Evolutionary conservation across 192 early-diverging fungal species (phyloP).

Genomic region (Rhizoclosmatium sp.): DNA sequence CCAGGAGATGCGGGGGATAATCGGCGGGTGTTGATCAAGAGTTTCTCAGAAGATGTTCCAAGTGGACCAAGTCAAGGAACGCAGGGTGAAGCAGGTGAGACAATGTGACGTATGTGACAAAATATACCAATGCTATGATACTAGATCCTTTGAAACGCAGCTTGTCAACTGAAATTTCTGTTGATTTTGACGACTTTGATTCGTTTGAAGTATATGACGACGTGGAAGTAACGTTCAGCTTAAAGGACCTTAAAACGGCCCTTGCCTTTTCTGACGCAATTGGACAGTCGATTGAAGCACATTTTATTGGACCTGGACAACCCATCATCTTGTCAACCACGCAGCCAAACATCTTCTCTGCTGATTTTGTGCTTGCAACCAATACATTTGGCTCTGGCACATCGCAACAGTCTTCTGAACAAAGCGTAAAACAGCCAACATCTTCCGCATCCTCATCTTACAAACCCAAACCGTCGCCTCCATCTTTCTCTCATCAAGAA

Average conservation of each 20-base stretch:
- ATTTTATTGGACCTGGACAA: constrained; percentile 49
- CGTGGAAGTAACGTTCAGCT: constrained; percentile 39
- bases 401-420: neutral
- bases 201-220: constrained; percentile 39
- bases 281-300: constrained; percentile 45
- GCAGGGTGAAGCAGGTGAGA: constrained; percentile 11
- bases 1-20: constrained; percentile 9
- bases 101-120: too few species aligned
- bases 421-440: neutral
- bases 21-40: constrained; percentile 12
- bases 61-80: neutral
- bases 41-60: constrained; percentile 33
- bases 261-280: constrained; percentile 50
- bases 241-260: constrained; percentile 52
- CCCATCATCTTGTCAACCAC: constrained; percentile 48
- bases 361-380: constrained; percentile 52
- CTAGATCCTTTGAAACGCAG: constrained; percentile 36
- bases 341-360: constrained; percentile 42
- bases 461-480: neutral
- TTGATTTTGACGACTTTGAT: constrained; percentile 56
- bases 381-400: constrained; percentile 20
- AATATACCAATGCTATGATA: neutral
- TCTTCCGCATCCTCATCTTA: neutral
- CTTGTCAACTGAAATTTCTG: constrained; percentile 48
- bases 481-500: neutral